phyloP scores from a whole-genome alignment of 2,329 filamentous ascomycete genomes.

The Periconia sp. region DNA sequence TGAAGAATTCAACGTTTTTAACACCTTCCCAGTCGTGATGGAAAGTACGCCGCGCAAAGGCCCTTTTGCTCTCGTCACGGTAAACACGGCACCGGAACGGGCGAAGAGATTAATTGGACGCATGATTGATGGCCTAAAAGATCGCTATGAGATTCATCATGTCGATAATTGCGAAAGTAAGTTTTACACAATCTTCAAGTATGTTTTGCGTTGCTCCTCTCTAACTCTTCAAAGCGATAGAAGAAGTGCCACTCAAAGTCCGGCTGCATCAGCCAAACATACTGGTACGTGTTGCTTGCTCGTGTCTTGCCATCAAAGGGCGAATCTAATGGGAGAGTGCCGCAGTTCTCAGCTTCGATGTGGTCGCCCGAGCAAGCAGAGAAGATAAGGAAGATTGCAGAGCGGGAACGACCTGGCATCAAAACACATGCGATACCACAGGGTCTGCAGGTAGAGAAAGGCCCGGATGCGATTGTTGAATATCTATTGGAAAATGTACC shows the following conservation, averaged over 20 bases:
- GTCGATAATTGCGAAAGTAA: slow-evolving; percentile 67
- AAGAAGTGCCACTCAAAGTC: slow-evolving; percentile 62
- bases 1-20: background rate
- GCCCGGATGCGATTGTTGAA: slow-evolving; percentile 63
- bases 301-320: too few species aligned
- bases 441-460: slow-evolving; percentile 60
- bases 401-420: slow-evolving; percentile 54
- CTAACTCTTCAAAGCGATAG: slow-evolving; percentile 53
- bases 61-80: slow-evolving; percentile 69
- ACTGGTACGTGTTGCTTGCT: slow-evolving; percentile 55
- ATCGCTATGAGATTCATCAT: slow-evolving; percentile 68
- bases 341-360: slow-evolving; percentile 69
- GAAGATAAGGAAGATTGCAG: slow-evolving; percentile 54
- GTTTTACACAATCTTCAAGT: slow-evolving; percentile 24
- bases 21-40: slow-evolving; percentile 3
- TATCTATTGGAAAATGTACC: slow-evolving; percentile 55
- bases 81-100: slow-evolving; percentile 71
- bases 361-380: slow-evolving; percentile 59
- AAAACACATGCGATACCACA: slow-evolving; percentile 61
- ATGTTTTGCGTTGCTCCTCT: background rate
- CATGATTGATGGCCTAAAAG: slow-evolving; percentile 66
- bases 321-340: too few species aligned
- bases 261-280: slow-evolving; percentile 60
- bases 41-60: slow-evolving; percentile 40
- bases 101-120: slow-evolving; percentile 68